A percentile compares a stretch with the other conserved stretches of the same genome.
These are phyloP conservation scores for Lachnellula hyalina DNA, from an alignment of 2,329 filamentous ascomycete genomes.

Conservation along the genomic window DNA sequence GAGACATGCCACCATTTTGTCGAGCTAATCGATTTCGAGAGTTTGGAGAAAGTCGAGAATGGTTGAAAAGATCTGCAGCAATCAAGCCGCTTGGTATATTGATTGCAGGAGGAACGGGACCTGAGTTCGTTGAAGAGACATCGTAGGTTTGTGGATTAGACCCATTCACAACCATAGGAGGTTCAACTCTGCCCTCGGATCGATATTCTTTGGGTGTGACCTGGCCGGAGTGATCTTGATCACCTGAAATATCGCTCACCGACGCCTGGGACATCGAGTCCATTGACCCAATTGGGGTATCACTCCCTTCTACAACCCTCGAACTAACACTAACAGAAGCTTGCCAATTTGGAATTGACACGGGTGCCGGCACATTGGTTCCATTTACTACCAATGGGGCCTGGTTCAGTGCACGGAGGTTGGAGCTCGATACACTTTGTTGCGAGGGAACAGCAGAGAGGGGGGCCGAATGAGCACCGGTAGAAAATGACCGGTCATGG, in stretches of 20 bases:
- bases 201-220: slow-evolving; percentile 23
- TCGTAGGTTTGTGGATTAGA: slow-evolving; percentile 14
- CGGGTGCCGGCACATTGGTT: slow-evolving; percentile 23
- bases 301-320: slow-evolving; percentile 23
- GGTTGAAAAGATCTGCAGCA: slow-evolving; percentile 16
- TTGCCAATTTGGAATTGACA: slow-evolving; percentile 26
- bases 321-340: slow-evolving; percentile 23
- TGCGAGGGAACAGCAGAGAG: slow-evolving; percentile 16
- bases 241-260: slow-evolving; percentile 20
- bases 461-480: slow-evolving; percentile 23
- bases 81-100: slow-evolving; percentile 15
- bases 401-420: slow-evolving; percentile 26
- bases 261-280: slow-evolving; percentile 27
- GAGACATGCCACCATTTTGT: slow-evolving; percentile 29
- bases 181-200: slow-evolving; percentile 11
- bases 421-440: slow-evolving; percentile 24
- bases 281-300: slow-evolving; percentile 21
- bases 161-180: slow-evolving; percentile 27
- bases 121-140: not conserved
- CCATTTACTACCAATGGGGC: slow-evolving; percentile 30
- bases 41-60: slow-evolving; percentile 25
- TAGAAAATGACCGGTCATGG: slow-evolving; percentile 29
- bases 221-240: slow-evolving; percentile 23
- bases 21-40: slow-evolving; percentile 21
- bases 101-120: slow-evolving; percentile 12